Base-by-base conservation (phyloP, 345 rosid genomes). In the Pistacia atlantica region DNA sequence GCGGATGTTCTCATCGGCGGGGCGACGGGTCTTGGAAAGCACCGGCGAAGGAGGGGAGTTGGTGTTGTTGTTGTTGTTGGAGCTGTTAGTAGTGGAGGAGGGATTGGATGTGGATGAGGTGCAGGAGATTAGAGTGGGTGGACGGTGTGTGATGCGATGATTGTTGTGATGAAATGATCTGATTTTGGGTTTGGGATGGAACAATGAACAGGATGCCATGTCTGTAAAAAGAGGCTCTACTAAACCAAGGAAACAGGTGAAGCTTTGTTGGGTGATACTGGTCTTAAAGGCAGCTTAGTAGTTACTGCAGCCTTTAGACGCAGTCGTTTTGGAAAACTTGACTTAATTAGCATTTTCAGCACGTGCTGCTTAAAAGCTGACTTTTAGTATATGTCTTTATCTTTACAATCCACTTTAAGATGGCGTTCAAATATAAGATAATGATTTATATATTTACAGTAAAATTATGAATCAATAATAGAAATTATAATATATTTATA, bases 1-100 rank as follows among this genome's bases (percentile, higher is more conserved):
- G 18, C 94, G 90, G 66, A 90, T 89, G 80, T 85, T 90, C 82
- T 82, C 80, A 25, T 86, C 88, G 33, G 78, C 84, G 8, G 80
- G 77, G 51, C 87, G 86, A 33, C 86, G 83, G 46, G 81, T 78
- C 79, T 83, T 85, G 46, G 71, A 58, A 22, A 56, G 35, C 3
- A 77, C 20, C 2, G 82, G 42, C 17, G 78, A 57, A 68, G 84
- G 63, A 28, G 83, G 75, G 25, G 79, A 72, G 80, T 83, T 20
- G 78, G 71, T 71, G 73, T 59, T 66, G 35, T 1, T 31, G 33
- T 31, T 31, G 33, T 13, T 54, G n/a, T 18, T 16, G 57, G 7
- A 5, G n/a, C 57, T 54, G 4, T 54, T 54, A 12, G 84, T 17
- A 16, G 78, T 33, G 37, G 81, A 16, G 33, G 81, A 59, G 11